Evolutionary conservation across 2,329 filamentous ascomycete genomes (phyloP).

Genomic region (Talaromyces piceae): DNA sequence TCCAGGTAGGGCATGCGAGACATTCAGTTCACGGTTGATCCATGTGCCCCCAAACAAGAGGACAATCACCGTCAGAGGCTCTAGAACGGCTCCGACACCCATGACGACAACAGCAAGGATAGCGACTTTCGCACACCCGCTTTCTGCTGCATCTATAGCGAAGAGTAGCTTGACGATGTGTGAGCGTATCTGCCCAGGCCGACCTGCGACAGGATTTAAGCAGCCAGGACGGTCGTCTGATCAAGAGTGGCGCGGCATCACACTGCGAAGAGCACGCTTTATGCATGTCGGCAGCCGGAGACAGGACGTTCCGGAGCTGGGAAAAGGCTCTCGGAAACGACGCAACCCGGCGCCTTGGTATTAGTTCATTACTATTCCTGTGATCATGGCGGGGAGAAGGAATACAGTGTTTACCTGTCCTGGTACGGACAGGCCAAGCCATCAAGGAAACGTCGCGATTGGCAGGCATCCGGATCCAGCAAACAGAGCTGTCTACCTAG

Average conservation of each 20-base stretch:
- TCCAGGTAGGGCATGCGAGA: slow-evolving; percentile 1
- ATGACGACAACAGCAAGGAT: slow-evolving; percentile 24
- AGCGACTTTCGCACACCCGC: not conserved
- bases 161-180: not conserved
- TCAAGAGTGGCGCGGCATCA: not conserved
- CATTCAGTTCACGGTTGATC: slow-evolving; percentile 46
- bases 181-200: not conserved
- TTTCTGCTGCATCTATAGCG: not conserved
- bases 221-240: no score
- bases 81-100: slow-evolving; percentile 52
- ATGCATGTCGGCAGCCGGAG: not conserved
- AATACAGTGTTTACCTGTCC: not conserved
- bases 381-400: not conserved
- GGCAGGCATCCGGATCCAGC: not conserved
- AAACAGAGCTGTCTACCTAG: not conserved
- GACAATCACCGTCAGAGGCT: slow-evolving; percentile 54
- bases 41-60: slow-evolving; percentile 56
- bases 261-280: not conserved
- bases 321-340: not conserved
- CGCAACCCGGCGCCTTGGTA: not conserved
- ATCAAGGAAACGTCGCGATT: not conserved
- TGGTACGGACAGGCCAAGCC: not conserved
- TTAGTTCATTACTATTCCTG: no score
- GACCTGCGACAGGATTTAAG: not conserved
- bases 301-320: not conserved